These are phyloP conservation scores for Rusavskia elegans DNA, from an alignment of 495 filamentous ascomycete species.

Conservation along the genomic window DNA sequence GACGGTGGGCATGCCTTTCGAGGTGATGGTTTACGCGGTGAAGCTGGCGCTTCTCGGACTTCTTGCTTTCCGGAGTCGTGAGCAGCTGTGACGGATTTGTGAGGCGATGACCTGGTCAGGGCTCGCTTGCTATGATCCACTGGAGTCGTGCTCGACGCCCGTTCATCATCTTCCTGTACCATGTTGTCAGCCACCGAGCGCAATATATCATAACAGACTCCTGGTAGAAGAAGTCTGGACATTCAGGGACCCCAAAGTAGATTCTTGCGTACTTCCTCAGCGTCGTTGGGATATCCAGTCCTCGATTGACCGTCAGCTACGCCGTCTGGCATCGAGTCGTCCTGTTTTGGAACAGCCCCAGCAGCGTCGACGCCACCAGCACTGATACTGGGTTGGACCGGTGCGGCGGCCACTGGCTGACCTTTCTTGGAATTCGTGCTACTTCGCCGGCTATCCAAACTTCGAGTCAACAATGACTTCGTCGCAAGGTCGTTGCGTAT, in stretches of 20 bases:
- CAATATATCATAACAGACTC: neutral
- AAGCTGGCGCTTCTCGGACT: neutral
- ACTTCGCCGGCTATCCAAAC: slow-evolving; percentile 76
- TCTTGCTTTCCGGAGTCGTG: no score
- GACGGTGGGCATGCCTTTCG: neutral
- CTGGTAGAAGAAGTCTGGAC: neutral
- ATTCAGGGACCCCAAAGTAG: slow-evolving; percentile 30
- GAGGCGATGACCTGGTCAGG: no score
- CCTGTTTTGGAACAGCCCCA: neutral
- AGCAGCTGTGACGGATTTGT: no score
- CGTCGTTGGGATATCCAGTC: neutral
- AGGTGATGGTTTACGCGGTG: slow-evolving; percentile 13
- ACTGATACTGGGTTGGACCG: neutral
- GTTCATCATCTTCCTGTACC: neutral
- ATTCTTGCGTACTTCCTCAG: slow-evolving; percentile 35
- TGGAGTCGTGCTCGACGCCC: neutral
- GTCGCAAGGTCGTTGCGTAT: slow-evolving; percentile 9
- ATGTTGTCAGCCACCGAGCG: slow-evolving; percentile 5
- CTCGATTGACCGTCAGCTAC: neutral
- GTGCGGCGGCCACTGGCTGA: slow-evolving; percentile 6
- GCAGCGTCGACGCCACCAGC: neutral
- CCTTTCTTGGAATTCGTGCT: slow-evolving; percentile 68
- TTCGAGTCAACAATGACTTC: slow-evolving; percentile 14
- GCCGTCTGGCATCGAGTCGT: neutral
- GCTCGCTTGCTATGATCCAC: no score